Evolutionary conservation across 2,329 filamentous ascomycete species (phyloP).

Genomic region (Ceratocystis ficicola): DNA sequence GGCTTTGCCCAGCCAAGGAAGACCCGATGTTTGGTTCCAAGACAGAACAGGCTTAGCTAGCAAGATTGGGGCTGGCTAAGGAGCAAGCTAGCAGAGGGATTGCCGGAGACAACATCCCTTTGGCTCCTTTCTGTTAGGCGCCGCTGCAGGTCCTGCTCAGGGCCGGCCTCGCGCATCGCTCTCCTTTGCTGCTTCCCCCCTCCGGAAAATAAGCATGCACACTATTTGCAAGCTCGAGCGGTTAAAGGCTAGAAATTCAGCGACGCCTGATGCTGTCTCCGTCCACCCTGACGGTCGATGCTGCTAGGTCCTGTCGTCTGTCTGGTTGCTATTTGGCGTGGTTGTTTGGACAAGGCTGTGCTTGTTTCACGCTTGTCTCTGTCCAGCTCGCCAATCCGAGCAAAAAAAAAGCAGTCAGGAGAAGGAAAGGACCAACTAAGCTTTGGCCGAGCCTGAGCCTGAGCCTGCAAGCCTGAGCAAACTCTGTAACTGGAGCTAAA

Average conservation of each 20-base stretch:
- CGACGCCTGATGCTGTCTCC: neutral
- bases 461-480: neutral
- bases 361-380: slow-evolving; percentile 18
- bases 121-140: neutral
- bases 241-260: neutral
- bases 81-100: neutral
- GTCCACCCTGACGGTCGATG: neutral
- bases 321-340: neutral
- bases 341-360: slow-evolving; percentile 10
- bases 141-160: neutral
- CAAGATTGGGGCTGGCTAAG: neutral
- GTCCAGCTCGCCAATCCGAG: neutral
- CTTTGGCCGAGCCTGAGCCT: too few relatives aligned
- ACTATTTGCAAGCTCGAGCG: neutral
- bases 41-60: neutral
- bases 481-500: too few relatives aligned
- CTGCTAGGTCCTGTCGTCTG: neutral
- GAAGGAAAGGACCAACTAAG: too few relatives aligned
- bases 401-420: neutral
- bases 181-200: neutral
- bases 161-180: neutral
- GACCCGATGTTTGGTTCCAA: slow-evolving; percentile 4
- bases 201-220: neutral
- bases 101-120: too few relatives aligned
- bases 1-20: slow-evolving; percentile 1